Evolutionary conservation across 495 filamentous ascomycete genomes (phyloP).

Genomic region (Corynascus novoguineensis): DNA sequence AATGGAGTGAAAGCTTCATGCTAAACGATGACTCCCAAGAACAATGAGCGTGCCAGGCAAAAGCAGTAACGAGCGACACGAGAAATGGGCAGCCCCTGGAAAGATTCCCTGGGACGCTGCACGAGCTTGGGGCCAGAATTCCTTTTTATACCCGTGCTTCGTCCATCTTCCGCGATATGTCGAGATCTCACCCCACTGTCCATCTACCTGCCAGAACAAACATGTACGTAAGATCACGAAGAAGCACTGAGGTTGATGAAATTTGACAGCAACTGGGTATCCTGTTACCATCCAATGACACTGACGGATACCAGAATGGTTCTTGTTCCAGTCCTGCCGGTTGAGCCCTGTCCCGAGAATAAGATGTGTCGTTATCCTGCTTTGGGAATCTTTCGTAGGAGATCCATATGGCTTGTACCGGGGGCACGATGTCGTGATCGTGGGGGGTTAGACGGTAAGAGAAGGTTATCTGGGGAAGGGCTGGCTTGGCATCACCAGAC

Average conservation of each 20-base stretch:
- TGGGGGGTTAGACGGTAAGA: no score
- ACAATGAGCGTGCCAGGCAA: neutral
- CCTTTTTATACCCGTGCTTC: no score
- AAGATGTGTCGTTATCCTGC: neutral
- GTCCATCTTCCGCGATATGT: no score
- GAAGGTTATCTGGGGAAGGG: no score
- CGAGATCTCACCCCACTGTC: neutral
- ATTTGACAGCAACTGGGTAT: neutral
- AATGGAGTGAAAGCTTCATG: slow-evolving; percentile 12
- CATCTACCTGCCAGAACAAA: neutral
- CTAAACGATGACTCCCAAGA: neutral
- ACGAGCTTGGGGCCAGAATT: no score
- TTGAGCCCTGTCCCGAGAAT: neutral
- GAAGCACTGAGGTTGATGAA: neutral
- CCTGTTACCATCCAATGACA: neutral
- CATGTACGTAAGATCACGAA: neutral
- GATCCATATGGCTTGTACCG: neutral
- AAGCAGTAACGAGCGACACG: neutral
- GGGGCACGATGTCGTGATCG: slow-evolving; percentile 4
- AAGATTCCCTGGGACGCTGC: neutral
- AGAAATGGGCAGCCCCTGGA: neutral
- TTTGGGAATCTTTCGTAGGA: neutral
- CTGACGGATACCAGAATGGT: neutral
- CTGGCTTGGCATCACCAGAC: no score
- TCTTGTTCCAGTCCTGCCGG: no score